Evolutionary conservation across 2,329 filamentous ascomycete species (phyloP).

Genomic region (Trichoderma sp.): DNA sequence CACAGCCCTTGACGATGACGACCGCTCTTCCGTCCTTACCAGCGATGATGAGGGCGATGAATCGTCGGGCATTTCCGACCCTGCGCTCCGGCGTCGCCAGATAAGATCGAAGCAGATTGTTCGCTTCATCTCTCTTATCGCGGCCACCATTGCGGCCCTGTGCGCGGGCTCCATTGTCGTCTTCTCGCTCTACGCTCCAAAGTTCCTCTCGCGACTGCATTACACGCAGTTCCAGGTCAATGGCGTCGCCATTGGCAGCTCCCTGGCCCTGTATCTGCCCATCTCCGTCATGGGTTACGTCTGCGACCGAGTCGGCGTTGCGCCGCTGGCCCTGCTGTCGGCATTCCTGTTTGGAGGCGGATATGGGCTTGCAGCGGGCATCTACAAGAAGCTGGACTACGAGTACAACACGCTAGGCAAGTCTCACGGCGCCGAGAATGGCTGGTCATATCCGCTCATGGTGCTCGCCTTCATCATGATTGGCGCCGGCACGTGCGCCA

Average conservation of each 20-base stretch:
- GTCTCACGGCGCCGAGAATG: conserved; percentile 43
- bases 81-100: conserved; percentile 25
- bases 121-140: conserved; percentile 51
- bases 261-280: conserved; percentile 86
- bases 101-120: conserved; percentile 33
- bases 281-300: conserved; percentile 86
- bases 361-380: conserved; percentile 77
- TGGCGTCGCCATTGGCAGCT: conserved; percentile 80
- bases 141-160: conserved; percentile 58
- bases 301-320: conserved; percentile 84
- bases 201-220: conserved; percentile 80
- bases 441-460: conserved; percentile 78
- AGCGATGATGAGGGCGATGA: conserved; percentile 12
- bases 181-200: conserved; percentile 89
- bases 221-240: conserved; percentile 95
- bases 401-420: conserved; percentile 40
- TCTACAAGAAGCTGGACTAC: conserved; percentile 60
- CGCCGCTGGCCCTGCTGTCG: conserved; percentile 70
- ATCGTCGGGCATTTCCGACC: conserved; percentile 14
- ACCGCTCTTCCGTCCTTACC: conserved; percentile 27
- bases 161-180: conserved; percentile 90
- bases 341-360: conserved; percentile 73
- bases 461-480: conserved; percentile 78
- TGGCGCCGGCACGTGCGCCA: conserved; percentile 78
- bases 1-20: conserved; percentile 23